Percentiles rank a stretch among this genome's conserved stretches.
These are phyloP conservation scores for Cynara cardunculus DNA, from an alignment of 129 eudicot species.

Conservation along the genomic window DNA sequence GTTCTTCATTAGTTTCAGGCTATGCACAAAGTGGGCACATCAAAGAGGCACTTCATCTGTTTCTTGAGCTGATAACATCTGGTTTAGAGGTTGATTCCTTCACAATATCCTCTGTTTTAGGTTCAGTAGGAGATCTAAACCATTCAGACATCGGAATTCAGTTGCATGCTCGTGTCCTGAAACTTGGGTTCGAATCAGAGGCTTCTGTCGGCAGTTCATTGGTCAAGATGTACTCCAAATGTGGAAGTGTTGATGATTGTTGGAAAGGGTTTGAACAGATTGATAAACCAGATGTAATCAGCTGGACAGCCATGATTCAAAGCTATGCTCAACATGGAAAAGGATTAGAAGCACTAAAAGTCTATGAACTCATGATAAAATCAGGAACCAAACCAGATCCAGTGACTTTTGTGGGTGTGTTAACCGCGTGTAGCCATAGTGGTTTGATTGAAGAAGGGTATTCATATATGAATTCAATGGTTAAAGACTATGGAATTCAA, in stretches of 20 bases:
- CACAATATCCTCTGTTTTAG: constrained; percentile 63
- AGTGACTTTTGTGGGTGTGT: constrained; percentile 70
- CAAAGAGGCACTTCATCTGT: constrained; percentile 54
- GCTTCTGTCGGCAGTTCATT: constrained; percentile 67
- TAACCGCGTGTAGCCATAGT: constrained; percentile 83
- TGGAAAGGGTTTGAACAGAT: constrained; percentile 50
- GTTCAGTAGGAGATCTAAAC: constrained; percentile 37
- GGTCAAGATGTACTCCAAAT: constrained; percentile 70
- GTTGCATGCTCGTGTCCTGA: constrained; percentile 43
- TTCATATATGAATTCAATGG: constrained; percentile 60
- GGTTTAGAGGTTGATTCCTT: constrained; percentile 49
- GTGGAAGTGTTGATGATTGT: constrained; percentile 54
- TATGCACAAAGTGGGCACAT: constrained; percentile 53
- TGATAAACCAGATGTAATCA: constrained; percentile 50
- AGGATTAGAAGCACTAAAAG: constrained; percentile 58
- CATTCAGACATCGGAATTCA: constrained; percentile 32
- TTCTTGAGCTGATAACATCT: constrained; percentile 42
- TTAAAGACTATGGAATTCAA: constrained; percentile 53
- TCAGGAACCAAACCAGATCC: constrained; percentile 67
- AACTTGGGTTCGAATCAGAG: constrained; percentile 60
- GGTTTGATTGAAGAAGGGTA: constrained; percentile 80
- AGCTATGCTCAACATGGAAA: constrained; percentile 76
- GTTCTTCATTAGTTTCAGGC: constrained; percentile 75
- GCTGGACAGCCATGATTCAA: constrained; percentile 74
- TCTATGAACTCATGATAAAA: constrained; percentile 50